Evolutionary conservation across 371 early-diverging fungal species (phyloP).

Genomic region (Circinella umbellata): DNA sequence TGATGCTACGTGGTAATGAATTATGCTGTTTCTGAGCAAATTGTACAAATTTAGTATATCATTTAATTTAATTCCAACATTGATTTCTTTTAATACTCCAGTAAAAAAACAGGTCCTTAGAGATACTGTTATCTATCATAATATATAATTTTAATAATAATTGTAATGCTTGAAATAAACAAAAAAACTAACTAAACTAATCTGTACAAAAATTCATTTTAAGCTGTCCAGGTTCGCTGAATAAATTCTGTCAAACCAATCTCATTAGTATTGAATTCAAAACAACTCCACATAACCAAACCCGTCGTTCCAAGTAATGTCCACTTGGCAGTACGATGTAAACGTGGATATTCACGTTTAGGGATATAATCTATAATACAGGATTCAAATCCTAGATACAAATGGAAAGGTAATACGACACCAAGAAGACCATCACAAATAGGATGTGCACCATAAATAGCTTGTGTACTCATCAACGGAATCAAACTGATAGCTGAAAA

Average conservation of each 20-base stretch:
- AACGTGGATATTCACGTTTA: constrained; percentile 63
- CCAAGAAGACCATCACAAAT: constrained; percentile 88
- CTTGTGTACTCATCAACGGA: constrained; percentile 78
- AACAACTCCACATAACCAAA: constrained; percentile 86
- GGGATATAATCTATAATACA: constrained; percentile 86
- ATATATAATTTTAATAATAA: no score
- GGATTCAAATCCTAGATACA: constrained; percentile 80
- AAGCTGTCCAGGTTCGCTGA: constrained; percentile 81
- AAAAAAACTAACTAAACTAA: neutral
- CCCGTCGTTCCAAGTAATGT: constrained; percentile 70
- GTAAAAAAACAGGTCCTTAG: no score
- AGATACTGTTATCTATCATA: no score
- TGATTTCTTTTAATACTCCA: no score
- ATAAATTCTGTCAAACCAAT: constrained; percentile 91
- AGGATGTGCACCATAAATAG: constrained; percentile 81
- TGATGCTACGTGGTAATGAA: no score
- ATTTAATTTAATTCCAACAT: no score
- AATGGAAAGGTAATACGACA: constrained; percentile 87
- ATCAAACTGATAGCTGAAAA: constrained; percentile 75
- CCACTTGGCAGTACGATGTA: constrained; percentile 68
- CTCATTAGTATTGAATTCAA: constrained; percentile 93
- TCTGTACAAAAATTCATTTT: constrained; percentile 13
- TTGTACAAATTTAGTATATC: no score
- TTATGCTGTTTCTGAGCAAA: no score
- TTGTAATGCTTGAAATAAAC: neutral